Evolutionary conservation across 331 rosid species (phyloP).

Genomic region (Saraca asoca): DNA sequence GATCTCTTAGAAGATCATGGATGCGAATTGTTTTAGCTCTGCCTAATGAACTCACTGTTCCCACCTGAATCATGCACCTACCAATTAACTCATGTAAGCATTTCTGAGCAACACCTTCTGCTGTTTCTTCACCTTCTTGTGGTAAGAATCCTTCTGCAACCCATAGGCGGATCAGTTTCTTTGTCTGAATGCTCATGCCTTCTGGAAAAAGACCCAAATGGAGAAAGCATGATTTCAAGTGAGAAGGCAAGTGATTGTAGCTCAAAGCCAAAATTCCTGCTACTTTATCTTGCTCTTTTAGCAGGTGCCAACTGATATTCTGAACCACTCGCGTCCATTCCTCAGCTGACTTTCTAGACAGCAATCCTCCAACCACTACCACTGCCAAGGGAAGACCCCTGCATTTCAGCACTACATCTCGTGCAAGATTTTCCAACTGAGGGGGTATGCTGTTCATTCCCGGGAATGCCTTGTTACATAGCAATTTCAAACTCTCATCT

Average conservation of each 20-base stretch:
- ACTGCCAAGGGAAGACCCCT: conserved; percentile 56
- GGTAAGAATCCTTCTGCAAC: conserved; percentile 53
- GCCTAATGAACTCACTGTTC: conserved; percentile 46
- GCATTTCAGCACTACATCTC: conserved; percentile 47
- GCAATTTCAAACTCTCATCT: conserved; percentile 46
- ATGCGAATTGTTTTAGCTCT: conserved; percentile 45
- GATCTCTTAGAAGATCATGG: conserved; percentile 54
- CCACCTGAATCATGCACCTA: conserved; percentile 58
- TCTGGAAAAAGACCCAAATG: conserved; percentile 54
- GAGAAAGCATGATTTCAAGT: conserved; percentile 52
- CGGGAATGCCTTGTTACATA: conserved; percentile 43
- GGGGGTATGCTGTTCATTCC: conserved; percentile 33
- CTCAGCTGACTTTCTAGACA: conserved; percentile 44
- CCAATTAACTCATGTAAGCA: conserved; percentile 52
- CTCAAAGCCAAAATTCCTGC: conserved; percentile 49
- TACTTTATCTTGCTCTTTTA: conserved; percentile 32
- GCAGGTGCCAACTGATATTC: conserved; percentile 46
- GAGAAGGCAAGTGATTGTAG: conserved; percentile 49
- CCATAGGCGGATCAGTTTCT: conserved; percentile 48
- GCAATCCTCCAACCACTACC: conserved; percentile 51
- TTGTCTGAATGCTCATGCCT: conserved; percentile 41
- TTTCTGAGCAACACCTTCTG: conserved; percentile 52
- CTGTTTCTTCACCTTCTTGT: conserved; percentile 42
- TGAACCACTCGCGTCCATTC: conserved; percentile 45
- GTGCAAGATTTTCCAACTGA: conserved; percentile 41